These are phyloP conservation scores for Microsporum ferrugineum DNA, from an alignment of 2,329 filamentous ascomycete genomes.

Conservation along the genomic window DNA sequence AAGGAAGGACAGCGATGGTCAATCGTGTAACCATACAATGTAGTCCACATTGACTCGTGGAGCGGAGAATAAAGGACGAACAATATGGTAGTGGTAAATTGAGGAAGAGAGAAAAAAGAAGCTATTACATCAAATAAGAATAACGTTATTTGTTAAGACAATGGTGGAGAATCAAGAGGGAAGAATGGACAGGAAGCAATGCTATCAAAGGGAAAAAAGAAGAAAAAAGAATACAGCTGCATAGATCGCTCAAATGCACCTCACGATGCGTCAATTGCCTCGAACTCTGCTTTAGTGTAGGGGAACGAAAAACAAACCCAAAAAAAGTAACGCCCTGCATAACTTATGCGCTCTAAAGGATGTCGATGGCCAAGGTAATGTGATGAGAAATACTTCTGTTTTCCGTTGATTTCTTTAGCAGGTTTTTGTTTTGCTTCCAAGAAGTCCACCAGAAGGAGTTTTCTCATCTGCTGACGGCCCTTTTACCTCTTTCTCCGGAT, in stretches of 20 bases:
- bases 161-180: not conserved
- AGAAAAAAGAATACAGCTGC: not conserved
- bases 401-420: not conserved
- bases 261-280: not conserved
- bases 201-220: not conserved
- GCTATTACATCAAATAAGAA: not conserved
- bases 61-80: not conserved
- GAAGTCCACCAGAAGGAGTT: not conserved
- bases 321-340: not conserved
- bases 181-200: not conserved
- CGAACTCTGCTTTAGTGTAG: not conserved
- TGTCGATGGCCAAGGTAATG: not conserved
- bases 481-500: conserved; percentile 23
- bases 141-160: conserved; percentile 1
- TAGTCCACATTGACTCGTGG: conserved; percentile 1
- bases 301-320: not conserved
- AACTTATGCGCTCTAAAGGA: not conserved
- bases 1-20: not conserved
- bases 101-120: not conserved
- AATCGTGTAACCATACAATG: conserved; percentile 1
- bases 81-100: not conserved
- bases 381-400: not conserved
- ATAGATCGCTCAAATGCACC: not conserved
- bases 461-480: not conserved
- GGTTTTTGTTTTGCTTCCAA: not conserved